These are phyloP conservation scores for Simplicillium aogashimaense DNA, from an alignment of 2,329 filamentous ascomycete genomes.

Conservation along the genomic window DNA sequence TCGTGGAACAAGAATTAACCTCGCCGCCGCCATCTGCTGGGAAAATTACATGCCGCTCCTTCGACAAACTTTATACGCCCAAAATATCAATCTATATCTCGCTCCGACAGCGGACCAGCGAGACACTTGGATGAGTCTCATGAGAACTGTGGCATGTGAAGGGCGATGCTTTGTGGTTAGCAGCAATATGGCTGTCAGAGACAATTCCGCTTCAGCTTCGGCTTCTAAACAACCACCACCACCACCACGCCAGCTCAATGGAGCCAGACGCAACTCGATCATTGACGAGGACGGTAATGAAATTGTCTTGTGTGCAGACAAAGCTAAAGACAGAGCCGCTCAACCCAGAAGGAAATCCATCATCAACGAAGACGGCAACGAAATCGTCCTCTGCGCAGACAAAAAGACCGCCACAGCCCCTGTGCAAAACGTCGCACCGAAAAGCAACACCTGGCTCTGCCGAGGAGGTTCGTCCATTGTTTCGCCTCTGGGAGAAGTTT, in stretches of 20 bases:
- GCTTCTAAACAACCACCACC: neutral
- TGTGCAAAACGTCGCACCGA: constrained; percentile 4
- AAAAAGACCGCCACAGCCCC: constrained; percentile 14
- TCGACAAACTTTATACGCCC: constrained; percentile 72
- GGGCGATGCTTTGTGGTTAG: constrained; percentile 78
- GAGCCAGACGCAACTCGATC: constrained; percentile 30
- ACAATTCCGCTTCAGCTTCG: neutral
- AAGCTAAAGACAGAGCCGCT: constrained; percentile 8
- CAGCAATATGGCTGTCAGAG: constrained; percentile 61
- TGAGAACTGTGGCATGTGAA: constrained; percentile 74
- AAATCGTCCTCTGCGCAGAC: constrained; percentile 40
- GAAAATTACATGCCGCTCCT: constrained; percentile 94
- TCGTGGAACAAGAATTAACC: constrained; percentile 66
- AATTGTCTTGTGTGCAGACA: constrained; percentile 28
- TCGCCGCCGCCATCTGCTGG: constrained; percentile 90
- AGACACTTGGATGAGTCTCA: constrained; percentile 72
- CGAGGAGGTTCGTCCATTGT: constrained; percentile 78
- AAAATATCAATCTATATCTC: constrained; percentile 87
- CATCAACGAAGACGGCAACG: constrained; percentile 43
- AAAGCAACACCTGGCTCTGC: constrained; percentile 34
- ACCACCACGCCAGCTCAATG: constrained; percentile 6
- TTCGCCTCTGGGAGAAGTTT: constrained; percentile 66
- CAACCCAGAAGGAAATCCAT: constrained; percentile 27
- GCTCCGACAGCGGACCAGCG: constrained; percentile 81
- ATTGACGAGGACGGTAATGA: constrained; percentile 37